Evolutionary conservation across 2,329 filamentous ascomycete species (phyloP).

Genomic region (Geosmithia flava): DNA sequence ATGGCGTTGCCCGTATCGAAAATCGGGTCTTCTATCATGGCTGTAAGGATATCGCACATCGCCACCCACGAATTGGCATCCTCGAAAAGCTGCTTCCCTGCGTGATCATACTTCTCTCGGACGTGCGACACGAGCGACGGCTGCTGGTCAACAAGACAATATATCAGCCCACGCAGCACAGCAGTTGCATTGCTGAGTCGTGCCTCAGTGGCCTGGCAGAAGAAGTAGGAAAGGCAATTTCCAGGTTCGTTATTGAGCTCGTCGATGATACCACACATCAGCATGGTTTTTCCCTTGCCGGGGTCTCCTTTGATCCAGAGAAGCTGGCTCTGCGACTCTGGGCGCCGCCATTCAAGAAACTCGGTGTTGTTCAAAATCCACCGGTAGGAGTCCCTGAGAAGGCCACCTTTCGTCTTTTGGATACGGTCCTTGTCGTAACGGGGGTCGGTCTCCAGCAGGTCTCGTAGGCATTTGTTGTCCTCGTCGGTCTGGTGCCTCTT

Average conservation of each 20-base stretch:
- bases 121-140: slow-evolving; percentile 2
- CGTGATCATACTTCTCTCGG: slow-evolving; percentile 2
- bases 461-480: slow-evolving; percentile 1
- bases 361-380: slow-evolving; percentile 18
- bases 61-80: slow-evolving; percentile 19
- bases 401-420: slow-evolving; percentile 15
- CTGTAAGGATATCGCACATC: slow-evolving; percentile 21
- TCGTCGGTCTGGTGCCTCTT: slow-evolving; percentile 1
- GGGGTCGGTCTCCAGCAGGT: slow-evolving; percentile 1
- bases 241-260: slow-evolving; percentile 1
- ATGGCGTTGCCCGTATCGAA: slow-evolving; percentile 10
- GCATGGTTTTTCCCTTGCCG: slow-evolving; percentile 31
- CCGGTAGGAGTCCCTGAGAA: slow-evolving; percentile 15
- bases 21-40: slow-evolving; percentile 23
- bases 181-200: slow-evolving; percentile 23
- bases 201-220: slow-evolving; percentile 27
- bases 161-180: slow-evolving; percentile 29
- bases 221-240: slow-evolving; percentile 21
- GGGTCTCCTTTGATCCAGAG: slow-evolving; percentile 25
- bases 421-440: slow-evolving; percentile 5
- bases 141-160: slow-evolving; percentile 19
- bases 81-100: background rate
- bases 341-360: slow-evolving; percentile 8
- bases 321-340: slow-evolving; percentile 7
- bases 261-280: slow-evolving; percentile 19